Evolutionary conservation across 139 green algal species (phyloP), one percentile per base, ranked within the genome.

Genomic region (Chlamydomonas eustigma): DNA sequence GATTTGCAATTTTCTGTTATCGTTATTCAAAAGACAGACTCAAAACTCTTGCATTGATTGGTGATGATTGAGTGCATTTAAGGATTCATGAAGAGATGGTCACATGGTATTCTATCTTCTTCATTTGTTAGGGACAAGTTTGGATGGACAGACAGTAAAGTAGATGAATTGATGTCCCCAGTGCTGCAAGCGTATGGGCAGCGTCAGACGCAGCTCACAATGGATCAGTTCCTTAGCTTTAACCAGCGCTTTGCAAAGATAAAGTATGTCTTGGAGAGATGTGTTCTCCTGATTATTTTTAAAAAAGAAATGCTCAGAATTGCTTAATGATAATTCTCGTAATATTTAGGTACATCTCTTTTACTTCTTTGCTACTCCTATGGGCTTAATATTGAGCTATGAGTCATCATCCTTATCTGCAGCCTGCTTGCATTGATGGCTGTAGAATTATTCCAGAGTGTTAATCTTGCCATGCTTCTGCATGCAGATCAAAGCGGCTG

Each of bases 211-310:
- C 93, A 97, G 82, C 37, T 83, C 50, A 89, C 87, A 50, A 87
- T 97, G 50, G 91, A 97, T 80, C 72, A 82, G 33, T 97, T 94
- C 84, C 76, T 95, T 1, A 78, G 76, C n/a, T 91, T 90, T 80
- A 85, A 80, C 44, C 78, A 92, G 66, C 88, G 90, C 39, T 97
- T 97, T 82, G 93, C 93, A n/a, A 97, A 97, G 84, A 94, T 97
- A 80, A 32, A 28, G 58, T 70, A 32, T 18, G 50, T 63, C 50
- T 18, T 63, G 50, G 50, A 18, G 50, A 30, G 18, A 30, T 24
- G 24, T 18, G 50, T 18, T 30, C 24, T 63, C 22, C 22, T 18
- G 50, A 30, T 24, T 30, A 24, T 18, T 18, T 18, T 63, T 63
- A 30, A 63, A 63, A n/a, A n/a, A n/a, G n/a, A n/a, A n/a, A n/a